Evolutionary conservation across 140 eudicot species (phyloP), one percentile per base, ranked within the genome.

Genomic region (Ambrosia hybrid): DNA sequence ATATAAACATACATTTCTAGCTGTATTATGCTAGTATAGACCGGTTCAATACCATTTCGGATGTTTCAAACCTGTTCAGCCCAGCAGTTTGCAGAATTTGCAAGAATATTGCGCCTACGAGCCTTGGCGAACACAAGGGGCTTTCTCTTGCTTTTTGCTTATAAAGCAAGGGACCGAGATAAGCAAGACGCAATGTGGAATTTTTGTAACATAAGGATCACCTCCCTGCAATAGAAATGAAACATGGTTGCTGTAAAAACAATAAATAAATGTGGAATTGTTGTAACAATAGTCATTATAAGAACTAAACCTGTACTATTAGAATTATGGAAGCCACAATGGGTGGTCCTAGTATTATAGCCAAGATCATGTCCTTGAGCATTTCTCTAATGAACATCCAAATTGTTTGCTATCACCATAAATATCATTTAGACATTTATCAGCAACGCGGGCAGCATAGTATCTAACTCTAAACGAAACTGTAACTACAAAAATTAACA

Each of bases 291-390:
- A 21, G 1, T 37, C 1, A 34, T 73, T 4, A 6, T 2, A 57
- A 13, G 57, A 71, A 53, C 45, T 60, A 21, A 83, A 91, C 99
- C 97, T 91, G 99, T 62, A 91, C 96, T 37, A 95, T 94, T 52
- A 85, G 67, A 72, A 95, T 88, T 68, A 95, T 88, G 38, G 97
- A 96, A 80, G 96, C 91, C 60, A 95, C 92, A 80, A 95, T 83
- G 6, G 99, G 99, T 8, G 99, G 97, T 30, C 96, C 97, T 41
- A 95, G 81, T 56, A 91, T 59, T 41, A 79, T 37, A 68, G 92
- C 77, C 65, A 95, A 77, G 64, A 72, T 68, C 74, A 91, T 85
- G 70, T 96, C 86, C 76, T 95, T 95, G 73, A 95, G 74, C 97
- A 95, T 91, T 77, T 95, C 99, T 76, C 90, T 77, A 33, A 88